A percentile compares a stretch with the other conserved stretches of the same genome.
Evolutionary conservation across 1,139 yeast genomes (phyloP).

Genomic region (Protomyces inouyei): DNA sequence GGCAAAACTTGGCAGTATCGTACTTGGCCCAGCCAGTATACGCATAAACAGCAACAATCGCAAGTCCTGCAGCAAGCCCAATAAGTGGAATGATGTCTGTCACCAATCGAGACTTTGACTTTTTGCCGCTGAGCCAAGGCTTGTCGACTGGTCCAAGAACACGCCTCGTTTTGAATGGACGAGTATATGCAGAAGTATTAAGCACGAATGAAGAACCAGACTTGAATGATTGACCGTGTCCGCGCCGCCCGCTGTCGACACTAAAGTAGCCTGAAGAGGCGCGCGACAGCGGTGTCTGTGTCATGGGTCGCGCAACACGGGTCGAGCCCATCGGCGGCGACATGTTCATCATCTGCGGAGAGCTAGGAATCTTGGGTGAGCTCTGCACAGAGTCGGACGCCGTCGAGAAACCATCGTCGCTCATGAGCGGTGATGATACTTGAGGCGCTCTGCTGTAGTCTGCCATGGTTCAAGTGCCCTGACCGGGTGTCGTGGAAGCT

Average conservation of each 20-base stretch:
- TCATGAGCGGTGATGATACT: not conserved
- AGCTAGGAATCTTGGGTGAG: not conserved
- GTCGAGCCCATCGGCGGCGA: conserved; percentile 7
- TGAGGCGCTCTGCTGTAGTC: not conserved
- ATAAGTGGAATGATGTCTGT: conserved; percentile 22
- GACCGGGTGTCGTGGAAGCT: no score
- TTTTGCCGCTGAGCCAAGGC: conserved; percentile 15
- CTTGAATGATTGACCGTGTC: conserved; percentile 2
- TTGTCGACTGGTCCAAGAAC: conserved; percentile 2
- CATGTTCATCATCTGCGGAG: not conserved
- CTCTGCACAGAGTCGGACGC: not conserved
- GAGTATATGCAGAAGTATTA: conserved; percentile 22
- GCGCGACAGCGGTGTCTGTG: conserved; percentile 10
- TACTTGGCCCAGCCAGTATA: conserved; percentile 31
- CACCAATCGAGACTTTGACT: conserved; percentile 2
- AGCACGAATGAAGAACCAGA: conserved; percentile 20
- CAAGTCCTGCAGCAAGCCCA: conserved; percentile 26
- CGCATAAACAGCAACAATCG: conserved; percentile 27
- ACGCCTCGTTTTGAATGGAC: conserved; percentile 14
- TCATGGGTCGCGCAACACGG: conserved; percentile 11
- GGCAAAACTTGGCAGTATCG: conserved; percentile 25
- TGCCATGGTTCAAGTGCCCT: not conserved
- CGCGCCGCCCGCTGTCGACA: conserved; percentile 1
- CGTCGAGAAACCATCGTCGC: not conserved
- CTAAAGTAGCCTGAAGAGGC: not conserved